A percentile compares a stretch with the other conserved stretches of the same genome.
Conservation (phyloP, 176 grass and related monocot genomes). For the Bolboschoenus planiculmis region DNA sequence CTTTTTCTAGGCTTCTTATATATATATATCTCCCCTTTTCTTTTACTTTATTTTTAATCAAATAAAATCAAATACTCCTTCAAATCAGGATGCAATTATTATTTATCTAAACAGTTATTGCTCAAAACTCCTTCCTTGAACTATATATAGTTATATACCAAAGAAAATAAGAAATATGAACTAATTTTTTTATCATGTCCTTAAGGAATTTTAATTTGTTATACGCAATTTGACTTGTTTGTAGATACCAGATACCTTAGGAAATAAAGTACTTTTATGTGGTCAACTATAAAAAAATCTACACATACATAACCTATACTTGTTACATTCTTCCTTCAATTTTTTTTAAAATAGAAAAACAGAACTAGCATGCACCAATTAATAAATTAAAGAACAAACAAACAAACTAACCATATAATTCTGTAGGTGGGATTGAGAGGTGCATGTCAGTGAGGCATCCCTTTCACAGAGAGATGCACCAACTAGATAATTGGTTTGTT, state of each 20-base stretch:
- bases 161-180: too few relatives aligned
- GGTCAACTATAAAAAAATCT: not conserved
- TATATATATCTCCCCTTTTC: not conserved
- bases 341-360: not conserved
- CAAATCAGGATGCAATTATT: not conserved
- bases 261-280: not conserved
- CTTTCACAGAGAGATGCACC: constrained; percentile 23
- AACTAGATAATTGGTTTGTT: not conserved
- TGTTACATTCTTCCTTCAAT: not conserved
- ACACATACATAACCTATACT: not conserved
- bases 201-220: too few relatives aligned
- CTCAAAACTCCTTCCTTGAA: not conserved
- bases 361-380: not conserved
- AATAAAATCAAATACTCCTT: not conserved
- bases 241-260: not conserved
- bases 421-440: not conserved
- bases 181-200: too few relatives aligned
- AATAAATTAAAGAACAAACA: not conserved
- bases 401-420: not conserved
- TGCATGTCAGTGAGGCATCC: constrained; percentile 16
- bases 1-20: not conserved
- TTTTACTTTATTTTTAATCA: too few relatives aligned
- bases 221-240: not conserved
- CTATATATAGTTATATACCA: too few relatives aligned
- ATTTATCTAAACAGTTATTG: not conserved